phyloP scores from a whole-genome alignment of 371 early-diverging fungal species.

The Mucor irregularis region DNA sequence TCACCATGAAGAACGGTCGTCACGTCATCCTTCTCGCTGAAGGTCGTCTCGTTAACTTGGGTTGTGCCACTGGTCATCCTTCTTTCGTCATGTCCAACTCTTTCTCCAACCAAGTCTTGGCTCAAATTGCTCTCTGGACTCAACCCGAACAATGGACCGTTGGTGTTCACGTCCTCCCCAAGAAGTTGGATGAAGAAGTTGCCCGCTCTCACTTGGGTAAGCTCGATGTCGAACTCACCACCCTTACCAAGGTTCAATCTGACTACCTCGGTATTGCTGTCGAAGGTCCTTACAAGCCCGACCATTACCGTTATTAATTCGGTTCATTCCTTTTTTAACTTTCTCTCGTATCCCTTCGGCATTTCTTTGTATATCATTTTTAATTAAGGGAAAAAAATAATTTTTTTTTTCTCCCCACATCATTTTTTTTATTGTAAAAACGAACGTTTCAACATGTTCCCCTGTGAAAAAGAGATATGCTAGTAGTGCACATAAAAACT shows the following conservation, averaged over 20 bases:
- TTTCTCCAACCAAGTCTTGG: constrained; percentile 98
- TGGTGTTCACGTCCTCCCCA: constrained; percentile 98
- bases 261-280: constrained; percentile 86
- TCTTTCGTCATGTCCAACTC: constrained; percentile 99
- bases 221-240: constrained; percentile 92
- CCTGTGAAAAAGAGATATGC: constrained; percentile 15
- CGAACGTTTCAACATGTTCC: constrained; percentile 51
- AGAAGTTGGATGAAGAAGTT: constrained; percentile 99
- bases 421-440: constrained; percentile 18
- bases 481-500: constrained; percentile 22
- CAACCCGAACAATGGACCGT: constrained; percentile 84
- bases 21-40: constrained; percentile 97
- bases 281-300: constrained; percentile 97
- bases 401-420: constrained; percentile 10
- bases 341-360: neutral
- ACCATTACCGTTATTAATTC: constrained; percentile 85
- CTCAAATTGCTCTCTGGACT: constrained; percentile 98
- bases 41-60: constrained; percentile 99
- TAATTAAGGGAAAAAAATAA: neutral
- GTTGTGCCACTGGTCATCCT: constrained; percentile 99
- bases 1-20: constrained; percentile 88
- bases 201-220: constrained; percentile 95
- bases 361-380: constrained; percentile 22
- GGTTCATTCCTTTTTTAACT: constrained; percentile 5
- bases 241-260: constrained; percentile 72